phyloP scores from a whole-genome alignment of 2,329 filamentous ascomycete genomes.

The Helotiales sp. region DNA sequence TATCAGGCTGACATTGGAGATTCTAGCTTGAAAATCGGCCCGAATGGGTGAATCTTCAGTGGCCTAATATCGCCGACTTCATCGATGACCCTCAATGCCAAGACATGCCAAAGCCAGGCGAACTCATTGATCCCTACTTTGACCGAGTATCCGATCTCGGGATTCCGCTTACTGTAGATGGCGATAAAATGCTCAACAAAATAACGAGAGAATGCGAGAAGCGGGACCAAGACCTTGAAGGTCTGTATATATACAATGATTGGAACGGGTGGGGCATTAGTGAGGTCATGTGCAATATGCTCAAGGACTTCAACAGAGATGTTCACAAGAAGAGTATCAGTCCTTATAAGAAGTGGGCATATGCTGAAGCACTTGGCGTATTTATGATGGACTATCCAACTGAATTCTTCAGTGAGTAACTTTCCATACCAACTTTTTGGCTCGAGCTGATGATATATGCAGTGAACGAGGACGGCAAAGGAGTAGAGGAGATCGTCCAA shows the following conservation, averaged over 20 bases:
- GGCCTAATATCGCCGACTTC: constrained; percentile 20
- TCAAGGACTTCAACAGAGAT: constrained; percentile 23
- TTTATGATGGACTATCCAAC: constrained; percentile 16
- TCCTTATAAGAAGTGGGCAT: constrained; percentile 25
- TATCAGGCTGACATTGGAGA: neutral
- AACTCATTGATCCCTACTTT: constrained; percentile 16
- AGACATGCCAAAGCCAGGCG: constrained; percentile 21
- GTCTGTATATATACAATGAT: constrained; percentile 26
- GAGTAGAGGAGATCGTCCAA: constrained; percentile 35
- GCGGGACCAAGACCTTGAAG: constrained; percentile 18
- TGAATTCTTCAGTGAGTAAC: constrained; percentile 13
- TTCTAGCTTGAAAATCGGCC: constrained; percentile 12
- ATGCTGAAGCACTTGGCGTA: constrained; percentile 19
- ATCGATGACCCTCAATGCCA: constrained; percentile 20
- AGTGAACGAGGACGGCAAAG: constrained; percentile 21
- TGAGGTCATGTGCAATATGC: neutral
- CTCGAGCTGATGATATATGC: neutral
- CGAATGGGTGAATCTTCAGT: constrained; percentile 17
- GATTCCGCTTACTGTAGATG: constrained; percentile 17
- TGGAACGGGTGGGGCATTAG: constrained; percentile 23
- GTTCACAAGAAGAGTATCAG: constrained; percentile 21
- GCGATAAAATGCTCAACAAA: constrained; percentile 8
- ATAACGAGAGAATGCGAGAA: constrained; percentile 18
- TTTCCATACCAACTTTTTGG: neutral
- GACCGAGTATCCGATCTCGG: constrained; percentile 23